A percentile compares a stretch with the other conserved stretches of the same genome.
Conservation (phyloP, 306 rosid genomes). For the Cicer yamashitae region DNA sequence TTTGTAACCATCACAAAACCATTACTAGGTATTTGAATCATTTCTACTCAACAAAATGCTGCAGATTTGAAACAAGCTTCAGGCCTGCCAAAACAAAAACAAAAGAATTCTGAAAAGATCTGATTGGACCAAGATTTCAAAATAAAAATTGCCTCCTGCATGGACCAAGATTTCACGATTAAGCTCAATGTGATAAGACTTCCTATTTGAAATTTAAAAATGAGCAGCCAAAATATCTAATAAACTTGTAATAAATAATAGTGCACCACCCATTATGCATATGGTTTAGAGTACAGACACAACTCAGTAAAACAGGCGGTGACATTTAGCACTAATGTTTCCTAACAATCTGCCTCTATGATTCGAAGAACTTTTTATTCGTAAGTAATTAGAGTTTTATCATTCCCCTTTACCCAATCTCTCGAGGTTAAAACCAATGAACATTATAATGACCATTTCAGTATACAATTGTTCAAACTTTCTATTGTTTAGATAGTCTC, state of each 20-base stretch:
- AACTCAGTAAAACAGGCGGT: not conserved
- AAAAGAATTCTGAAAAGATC: slow-evolving; percentile 30
- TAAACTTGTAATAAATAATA: not conserved
- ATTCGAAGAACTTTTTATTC: not conserved
- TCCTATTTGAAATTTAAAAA: not conserved
- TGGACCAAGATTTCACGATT: not conserved
- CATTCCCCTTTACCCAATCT: not conserved
- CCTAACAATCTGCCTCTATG: not conserved
- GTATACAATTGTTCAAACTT: not conserved
- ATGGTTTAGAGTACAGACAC: not conserved
- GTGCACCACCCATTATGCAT: slow-evolving; percentile 12
- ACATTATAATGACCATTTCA: not conserved
- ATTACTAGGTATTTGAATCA: slow-evolving; percentile 55
- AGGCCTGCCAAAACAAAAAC: slow-evolving; percentile 55
- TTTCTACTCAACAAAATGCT: slow-evolving; percentile 58
- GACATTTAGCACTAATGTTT: too few relatives aligned
- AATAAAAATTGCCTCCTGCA: not conserved
- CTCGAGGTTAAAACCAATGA: not conserved
- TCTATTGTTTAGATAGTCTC: slow-evolving; percentile 8
- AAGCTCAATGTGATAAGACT: slow-evolving; percentile 1
- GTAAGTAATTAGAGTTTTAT: not conserved
- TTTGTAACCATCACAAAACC: slow-evolving; percentile 52
- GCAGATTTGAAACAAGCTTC: slow-evolving; percentile 55
- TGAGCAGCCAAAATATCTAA: not conserved
- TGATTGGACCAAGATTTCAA: slow-evolving; percentile 13